Base-by-base conservation (phyloP, 192 early-diverging fungal species). In the Coemansia sp. region DNA sequence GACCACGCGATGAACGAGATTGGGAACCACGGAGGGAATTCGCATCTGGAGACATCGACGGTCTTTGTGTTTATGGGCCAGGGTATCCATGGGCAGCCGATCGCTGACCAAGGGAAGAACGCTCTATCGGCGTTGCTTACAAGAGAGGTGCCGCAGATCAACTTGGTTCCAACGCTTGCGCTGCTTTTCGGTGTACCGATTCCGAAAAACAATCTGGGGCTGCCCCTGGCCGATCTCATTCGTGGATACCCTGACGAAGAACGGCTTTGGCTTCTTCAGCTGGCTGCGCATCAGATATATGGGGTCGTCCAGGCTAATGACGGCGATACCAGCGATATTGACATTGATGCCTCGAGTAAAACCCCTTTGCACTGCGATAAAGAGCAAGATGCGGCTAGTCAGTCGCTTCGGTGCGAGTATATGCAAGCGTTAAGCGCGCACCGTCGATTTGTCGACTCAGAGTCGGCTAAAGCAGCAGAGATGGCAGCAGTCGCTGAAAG, bases 1-100 rank as follows among this genome's bases (percentile, higher is more conserved):
- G 92, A 94, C 72, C 92, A 94, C 65, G 93, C 90, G 4, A 94
- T 94, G 93, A 92, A 91, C 70, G 88, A 91, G 68, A 85, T 88
- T 51, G 78, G 85, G 32, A 75, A 81, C 69, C 86, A 87, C 41
- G 86, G 86, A 64, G 86, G 86, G 34, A 82, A 76, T 56, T 79
- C 77, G 38, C 66, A 66, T 43, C 68, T 78, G n/a, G 86, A 87
- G 59, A 79, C 79, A n/a, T 80, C 83, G 37, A 81, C 84, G 0
- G 81, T 74, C 9, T 65, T 81, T 58, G 78, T 87, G 66, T 87
- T 87, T 55, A 64, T 85, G 66, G 76, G 80, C 20, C 61, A 74
- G 32, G 73, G 71, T n/a, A 67, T 76, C 17, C 43, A 32, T 5
- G 67, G 64, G 15, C 60, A 65, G 58, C 68, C 71, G 9, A 39